Evolutionary conservation across 2,329 filamentous ascomycete species (phyloP).

Genomic region (Penicillium sp.): DNA sequence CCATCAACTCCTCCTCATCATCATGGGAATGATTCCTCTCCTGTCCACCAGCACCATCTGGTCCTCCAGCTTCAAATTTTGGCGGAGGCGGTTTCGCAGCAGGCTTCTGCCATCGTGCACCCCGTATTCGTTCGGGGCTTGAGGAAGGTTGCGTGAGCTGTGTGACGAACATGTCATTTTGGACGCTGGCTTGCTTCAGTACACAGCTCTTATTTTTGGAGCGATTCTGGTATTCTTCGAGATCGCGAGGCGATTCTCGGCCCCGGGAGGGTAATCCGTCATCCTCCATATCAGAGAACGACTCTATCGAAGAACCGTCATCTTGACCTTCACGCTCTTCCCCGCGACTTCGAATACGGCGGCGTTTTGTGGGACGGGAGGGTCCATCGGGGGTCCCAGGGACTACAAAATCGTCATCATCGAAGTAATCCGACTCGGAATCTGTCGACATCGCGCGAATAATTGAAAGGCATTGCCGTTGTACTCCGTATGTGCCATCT

Average conservation of each 20-base stretch:
- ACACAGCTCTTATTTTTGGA: slow-evolving; percentile 42
- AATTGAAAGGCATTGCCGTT: not conserved
- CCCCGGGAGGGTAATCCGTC: slow-evolving; percentile 15
- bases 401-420: slow-evolving; percentile 30
- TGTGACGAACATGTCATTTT: slow-evolving; percentile 46
- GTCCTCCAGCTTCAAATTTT: slow-evolving; percentile 6
- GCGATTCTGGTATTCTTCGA: slow-evolving; percentile 20
- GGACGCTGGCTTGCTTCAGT: slow-evolving; percentile 38
- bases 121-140: slow-evolving; percentile 51
- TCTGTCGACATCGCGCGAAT: slow-evolving; percentile 27
- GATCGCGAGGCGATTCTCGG: slow-evolving; percentile 12
- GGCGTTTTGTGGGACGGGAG: slow-evolving; percentile 33
- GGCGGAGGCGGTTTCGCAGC: slow-evolving; percentile 24
- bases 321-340: slow-evolving; percentile 10
- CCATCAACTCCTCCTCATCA: slow-evolving; percentile 32
- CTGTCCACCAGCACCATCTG: slow-evolving; percentile 3
- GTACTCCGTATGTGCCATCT: not conserved
- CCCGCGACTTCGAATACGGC: slow-evolving; percentile 25
- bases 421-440: slow-evolving; percentile 29
- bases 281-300: slow-evolving; percentile 20
- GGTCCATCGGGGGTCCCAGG: slow-evolving; percentile 19
- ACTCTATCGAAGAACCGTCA: slow-evolving; percentile 17
- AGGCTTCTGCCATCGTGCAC: slow-evolving; percentile 50
- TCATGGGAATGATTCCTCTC: slow-evolving; percentile 18
- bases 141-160: slow-evolving; percentile 48